These are phyloP conservation scores for Clitoria ternatea DNA, from an alignment of 306 rosid species.

Conservation along the genomic window DNA sequence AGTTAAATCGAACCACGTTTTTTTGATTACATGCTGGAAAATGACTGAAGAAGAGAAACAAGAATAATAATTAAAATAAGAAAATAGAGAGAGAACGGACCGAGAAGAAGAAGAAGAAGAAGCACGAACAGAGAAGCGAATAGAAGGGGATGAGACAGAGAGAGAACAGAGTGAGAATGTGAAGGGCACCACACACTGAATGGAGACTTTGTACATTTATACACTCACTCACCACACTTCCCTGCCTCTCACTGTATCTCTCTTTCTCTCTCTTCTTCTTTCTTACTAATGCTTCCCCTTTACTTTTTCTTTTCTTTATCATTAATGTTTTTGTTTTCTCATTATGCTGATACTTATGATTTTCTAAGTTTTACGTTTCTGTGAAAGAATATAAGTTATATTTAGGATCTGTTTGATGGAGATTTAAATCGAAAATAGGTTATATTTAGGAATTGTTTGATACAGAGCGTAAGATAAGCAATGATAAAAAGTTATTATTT, in stretches of 20 bases:
- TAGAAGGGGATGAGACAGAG: slow-evolving; percentile 19
- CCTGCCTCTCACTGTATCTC: neutral
- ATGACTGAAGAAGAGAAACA: neutral
- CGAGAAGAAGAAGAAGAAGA: slow-evolving; percentile 28
- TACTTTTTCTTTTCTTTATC: neutral
- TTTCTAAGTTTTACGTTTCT: neutral
- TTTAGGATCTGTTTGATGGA: neutral
- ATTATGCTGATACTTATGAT: neutral
- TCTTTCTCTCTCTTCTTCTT: neutral
- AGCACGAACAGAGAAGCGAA: slow-evolving; percentile 24
- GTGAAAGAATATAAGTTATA: no score
- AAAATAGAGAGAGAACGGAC: slow-evolving; percentile 1
- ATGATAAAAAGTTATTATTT: no score
- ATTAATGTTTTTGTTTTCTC: neutral
- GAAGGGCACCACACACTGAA: slow-evolving; percentile 17
- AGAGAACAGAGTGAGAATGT: slow-evolving; percentile 12
- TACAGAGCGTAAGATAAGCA: no score
- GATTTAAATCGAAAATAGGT: no score
- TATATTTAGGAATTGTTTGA: no score
- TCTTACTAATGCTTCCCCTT: neutral
- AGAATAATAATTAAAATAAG: neutral
- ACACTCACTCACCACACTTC: neutral
- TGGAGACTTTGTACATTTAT: slow-evolving; percentile 34
- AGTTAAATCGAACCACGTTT: neutral
- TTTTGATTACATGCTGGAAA: neutral